Evolutionary conservation across 2,329 filamentous ascomycete genomes (phyloP), one percentile per base, ranked within the genome.

Genomic region (Intubia oerlemansii): DNA sequence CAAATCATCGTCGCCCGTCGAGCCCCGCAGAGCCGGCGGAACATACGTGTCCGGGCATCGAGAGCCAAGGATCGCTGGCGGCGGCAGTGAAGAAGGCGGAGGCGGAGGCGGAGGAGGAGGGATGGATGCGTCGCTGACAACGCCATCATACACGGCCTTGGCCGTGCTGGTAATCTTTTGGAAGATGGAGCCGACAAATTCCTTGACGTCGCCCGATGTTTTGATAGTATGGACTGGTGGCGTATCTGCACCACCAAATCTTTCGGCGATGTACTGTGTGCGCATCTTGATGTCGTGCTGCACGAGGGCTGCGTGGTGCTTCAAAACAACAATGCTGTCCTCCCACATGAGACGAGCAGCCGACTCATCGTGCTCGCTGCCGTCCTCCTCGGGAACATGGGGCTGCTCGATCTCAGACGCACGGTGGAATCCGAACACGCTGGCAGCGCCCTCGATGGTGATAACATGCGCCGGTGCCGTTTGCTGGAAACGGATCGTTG

Each of bases 401-500:
- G n/a, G n/a, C n/a, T n/a, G n/a, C 12, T 19, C 24, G 16, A 17
- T 10, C 12, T 27, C 27, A 20, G 8, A 12, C 22, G 28, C 18
- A 28, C 27, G 30, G 29, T 34, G 17, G 19, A 36, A 32, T 34
- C 35, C 30, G 35, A 39, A 34, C 31, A 50, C 39, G n/a, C 46
- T 46, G 13, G 45, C 47, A 13, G 51, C 47, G 5, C 51, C 52
- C 25, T 55, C 49, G 30, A 62, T 44, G 7, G 52, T 47, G 19
- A 53, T 42, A 17, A 64, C 49, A 25, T 49, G 44, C 13, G 50
- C 45, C 1, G 57, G 54, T 3, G 42, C 38, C 5, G 48, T 50
- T 39, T 64, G 59, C 37, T 50, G 52, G 41, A 65, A 62, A 11
- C 51, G 47, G 31, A 55, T 39, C 33, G 52, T 43, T 14, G 50